Conservation (phyloP, 192 early-diverging fungal species). For the Fimicolochytrium jonesii region DNA sequence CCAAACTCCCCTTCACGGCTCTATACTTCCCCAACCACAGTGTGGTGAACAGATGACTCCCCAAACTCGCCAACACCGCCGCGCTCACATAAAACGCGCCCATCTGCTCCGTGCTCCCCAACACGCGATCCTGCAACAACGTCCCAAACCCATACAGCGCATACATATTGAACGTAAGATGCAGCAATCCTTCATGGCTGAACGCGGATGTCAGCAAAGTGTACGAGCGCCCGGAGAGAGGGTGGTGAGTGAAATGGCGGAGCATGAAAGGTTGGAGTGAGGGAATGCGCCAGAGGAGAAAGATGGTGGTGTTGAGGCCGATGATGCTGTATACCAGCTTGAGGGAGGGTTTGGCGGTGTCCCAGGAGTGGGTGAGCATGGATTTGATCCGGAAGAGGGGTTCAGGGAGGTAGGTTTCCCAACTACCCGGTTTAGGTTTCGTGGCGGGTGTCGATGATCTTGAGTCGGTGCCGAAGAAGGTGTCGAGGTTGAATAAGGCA, state of each 20-base stretch:
- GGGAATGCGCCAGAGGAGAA: slow-evolving; percentile 71
- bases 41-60: slow-evolving; percentile 54
- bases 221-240: slow-evolving; percentile 57
- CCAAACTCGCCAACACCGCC: slow-evolving; percentile 60
- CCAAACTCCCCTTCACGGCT: slow-evolving; percentile 61
- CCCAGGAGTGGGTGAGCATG: slow-evolving; percentile 17
- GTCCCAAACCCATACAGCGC: slow-evolving; percentile 50
- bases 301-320: slow-evolving; percentile 70
- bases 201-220: slow-evolving; percentile 79
- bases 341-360: slow-evolving; percentile 21
- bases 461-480: neutral
- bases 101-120: slow-evolving; percentile 17
- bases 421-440: neutral
- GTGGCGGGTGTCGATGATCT: neutral
- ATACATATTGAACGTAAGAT: slow-evolving; percentile 78
- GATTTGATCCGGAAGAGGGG: neutral
- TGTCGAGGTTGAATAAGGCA: neutral
- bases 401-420: neutral
- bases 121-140: slow-evolving; percentile 9
- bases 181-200: slow-evolving; percentile 68
- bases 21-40: slow-evolving; percentile 32
- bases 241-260: slow-evolving; percentile 74
- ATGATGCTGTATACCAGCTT: slow-evolving; percentile 49
- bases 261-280: slow-evolving; percentile 64
- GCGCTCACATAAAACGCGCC: slow-evolving; percentile 75